These are phyloP conservation scores for Pontederia crassipes DNA, from an alignment of 176 grass and related monocot species.

Conservation along the genomic window DNA sequence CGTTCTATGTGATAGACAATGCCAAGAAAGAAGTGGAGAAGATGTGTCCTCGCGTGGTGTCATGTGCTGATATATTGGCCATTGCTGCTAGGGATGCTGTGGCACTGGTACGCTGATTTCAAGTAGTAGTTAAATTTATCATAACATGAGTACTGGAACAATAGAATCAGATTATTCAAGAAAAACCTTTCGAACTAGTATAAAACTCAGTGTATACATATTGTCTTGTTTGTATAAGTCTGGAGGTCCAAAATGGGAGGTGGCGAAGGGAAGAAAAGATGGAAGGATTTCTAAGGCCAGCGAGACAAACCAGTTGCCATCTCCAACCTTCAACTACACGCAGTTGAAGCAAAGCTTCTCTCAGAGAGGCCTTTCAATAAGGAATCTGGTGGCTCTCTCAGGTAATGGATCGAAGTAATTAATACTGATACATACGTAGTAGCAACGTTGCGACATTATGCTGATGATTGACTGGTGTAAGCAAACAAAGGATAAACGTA, in stretches of 20 bases:
- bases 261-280: conserved; percentile 56
- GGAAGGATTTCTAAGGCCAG: conserved; percentile 52
- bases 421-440: not conserved
- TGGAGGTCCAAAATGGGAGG: conserved; percentile 62
- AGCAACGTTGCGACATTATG: not conserved
- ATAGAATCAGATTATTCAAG: no score
- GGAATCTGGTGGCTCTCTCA: conserved; percentile 66
- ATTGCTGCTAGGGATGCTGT: conserved; percentile 62
- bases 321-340: conserved; percentile 51
- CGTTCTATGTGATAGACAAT: conserved; percentile 89
- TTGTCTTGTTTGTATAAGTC: conserved; percentile 26
- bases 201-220: no score
- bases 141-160: not conserved
- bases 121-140: not conserved
- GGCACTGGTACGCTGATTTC: conserved; percentile 20
- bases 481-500: not conserved
- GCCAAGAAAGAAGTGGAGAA: conserved; percentile 77
- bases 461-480: not conserved
- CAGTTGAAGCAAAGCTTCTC: conserved; percentile 81
- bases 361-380: conserved; percentile 52
- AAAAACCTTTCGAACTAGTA: no score
- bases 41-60: conserved; percentile 52
- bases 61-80: conserved; percentile 64
- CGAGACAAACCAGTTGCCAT: conserved; percentile 53
- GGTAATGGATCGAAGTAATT: conserved; percentile 1